Evolutionary conservation across 2,329 filamentous ascomycete genomes (phyloP).

Genomic region (Fusarium sp.): DNA sequence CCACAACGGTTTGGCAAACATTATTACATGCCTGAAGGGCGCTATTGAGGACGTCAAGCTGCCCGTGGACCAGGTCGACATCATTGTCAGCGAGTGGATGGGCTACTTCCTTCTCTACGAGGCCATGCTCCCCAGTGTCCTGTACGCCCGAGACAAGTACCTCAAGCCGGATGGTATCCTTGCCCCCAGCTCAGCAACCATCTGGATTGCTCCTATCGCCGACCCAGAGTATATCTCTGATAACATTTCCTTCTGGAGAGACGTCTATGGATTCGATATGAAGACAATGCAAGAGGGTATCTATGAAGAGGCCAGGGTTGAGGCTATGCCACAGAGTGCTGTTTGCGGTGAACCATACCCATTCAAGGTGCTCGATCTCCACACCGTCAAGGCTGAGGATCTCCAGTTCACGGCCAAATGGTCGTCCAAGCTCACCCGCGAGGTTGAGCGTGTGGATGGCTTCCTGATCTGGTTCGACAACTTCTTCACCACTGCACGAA

Average conservation of each 20-base stretch:
- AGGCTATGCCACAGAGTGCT: conserved; percentile 73
- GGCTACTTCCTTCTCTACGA: conserved; percentile 94
- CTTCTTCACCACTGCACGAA: conserved; percentile 79
- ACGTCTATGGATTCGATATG: conserved; percentile 97
- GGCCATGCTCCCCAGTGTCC: conserved; percentile 93
- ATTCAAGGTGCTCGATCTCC: conserved; percentile 82
- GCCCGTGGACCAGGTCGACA: conserved; percentile 85
- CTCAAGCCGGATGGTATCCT: conserved; percentile 84
- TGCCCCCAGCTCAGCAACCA: conserved; percentile 85
- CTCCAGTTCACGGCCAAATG: conserved; percentile 81
- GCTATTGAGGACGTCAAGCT: conserved; percentile 88
- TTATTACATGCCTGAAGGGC: conserved; percentile 84
- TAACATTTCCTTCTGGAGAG: conserved; percentile 86
- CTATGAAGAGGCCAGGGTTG: conserved; percentile 83
- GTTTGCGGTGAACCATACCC: conserved; percentile 71
- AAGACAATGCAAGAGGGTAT: conserved; percentile 87
- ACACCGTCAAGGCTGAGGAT: conserved; percentile 77
- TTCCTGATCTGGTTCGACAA: conserved; percentile 96
- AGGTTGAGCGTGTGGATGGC: conserved; percentile 81
- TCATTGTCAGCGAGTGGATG: conserved; percentile 99
- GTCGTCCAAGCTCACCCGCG: conserved; percentile 68
- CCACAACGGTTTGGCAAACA: conserved; percentile 79
- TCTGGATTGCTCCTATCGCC: conserved; percentile 84
- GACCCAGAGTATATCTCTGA: conserved; percentile 83
- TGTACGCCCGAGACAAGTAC: conserved; percentile 89